Evolutionary conservation across 2,329 filamentous ascomycete genomes (phyloP).

Genomic region (Sclerotinia subarctica): DNA sequence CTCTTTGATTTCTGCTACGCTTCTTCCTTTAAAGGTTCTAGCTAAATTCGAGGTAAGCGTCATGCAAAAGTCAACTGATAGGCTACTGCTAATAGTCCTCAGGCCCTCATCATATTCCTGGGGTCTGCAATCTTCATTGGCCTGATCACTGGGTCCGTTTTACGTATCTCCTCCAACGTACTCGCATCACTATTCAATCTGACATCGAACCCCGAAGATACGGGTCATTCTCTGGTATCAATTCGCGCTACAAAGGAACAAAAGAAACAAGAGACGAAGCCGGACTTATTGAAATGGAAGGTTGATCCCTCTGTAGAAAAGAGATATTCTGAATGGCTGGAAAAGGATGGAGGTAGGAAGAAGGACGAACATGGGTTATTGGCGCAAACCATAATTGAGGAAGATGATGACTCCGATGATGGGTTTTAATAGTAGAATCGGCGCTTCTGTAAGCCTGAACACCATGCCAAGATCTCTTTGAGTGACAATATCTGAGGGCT

Average conservation of each 20-base stretch:
- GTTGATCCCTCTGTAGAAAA: conserved; percentile 26
- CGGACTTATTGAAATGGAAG: conserved; percentile 20
- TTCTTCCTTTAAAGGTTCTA: conserved; percentile 33
- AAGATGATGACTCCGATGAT: conserved; percentile 59
- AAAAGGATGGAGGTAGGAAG: conserved; percentile 30
- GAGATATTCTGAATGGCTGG: conserved; percentile 35
- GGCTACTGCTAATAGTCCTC: conserved; percentile 22
- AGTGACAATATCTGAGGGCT: neutral
- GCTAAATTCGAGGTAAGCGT: conserved; percentile 36
- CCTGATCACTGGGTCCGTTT: conserved; percentile 56
- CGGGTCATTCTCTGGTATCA: conserved; percentile 30
- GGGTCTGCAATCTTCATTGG: conserved; percentile 66
- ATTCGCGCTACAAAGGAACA: conserved; percentile 31
- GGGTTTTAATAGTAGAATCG: conserved; percentile 27
- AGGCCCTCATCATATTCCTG: conserved; percentile 51
- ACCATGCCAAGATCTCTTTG: neutral
- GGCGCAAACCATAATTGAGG: conserved; percentile 67
- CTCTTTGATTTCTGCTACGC: conserved; percentile 26
- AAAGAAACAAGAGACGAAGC: conserved; percentile 25
- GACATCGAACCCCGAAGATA: conserved; percentile 30
- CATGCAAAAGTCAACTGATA: neutral
- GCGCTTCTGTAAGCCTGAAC: neutral
- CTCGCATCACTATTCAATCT: conserved; percentile 52
- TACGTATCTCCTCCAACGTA: conserved; percentile 55
- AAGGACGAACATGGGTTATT: conserved; percentile 47